A percentile compares a stretch with the other conserved stretches of the same genome.
Conservation (phyloP, 805 yeast species). For the Wickerhamiella azyma region DNA sequence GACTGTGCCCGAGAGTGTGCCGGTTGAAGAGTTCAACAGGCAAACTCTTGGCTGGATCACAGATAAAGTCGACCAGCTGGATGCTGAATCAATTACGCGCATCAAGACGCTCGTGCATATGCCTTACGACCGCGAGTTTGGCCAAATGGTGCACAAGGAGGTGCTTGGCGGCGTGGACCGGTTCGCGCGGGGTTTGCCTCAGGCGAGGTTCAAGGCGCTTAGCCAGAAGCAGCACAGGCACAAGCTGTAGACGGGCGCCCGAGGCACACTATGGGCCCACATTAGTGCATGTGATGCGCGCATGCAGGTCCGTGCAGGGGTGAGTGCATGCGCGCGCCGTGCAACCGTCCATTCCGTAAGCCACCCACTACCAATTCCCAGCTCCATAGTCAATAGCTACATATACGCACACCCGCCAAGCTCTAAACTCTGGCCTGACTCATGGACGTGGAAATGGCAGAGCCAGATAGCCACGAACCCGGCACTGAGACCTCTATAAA, state of each 20-base stretch:
- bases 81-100: constrained; percentile 31
- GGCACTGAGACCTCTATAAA: neutral
- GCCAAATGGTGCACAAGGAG: constrained; percentile 49
- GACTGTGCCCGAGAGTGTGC: constrained; percentile 31
- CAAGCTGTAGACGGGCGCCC: constrained; percentile 32
- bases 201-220: constrained; percentile 45
- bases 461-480: neutral
- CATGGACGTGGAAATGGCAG: neutral
- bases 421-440: neutral
- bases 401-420: too few species aligned
- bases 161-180: constrained; percentile 51
- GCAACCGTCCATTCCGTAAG: too few species aligned
- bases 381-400: too few species aligned
- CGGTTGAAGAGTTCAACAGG: constrained; percentile 36
- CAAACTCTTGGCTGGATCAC: constrained; percentile 30
- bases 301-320: too few species aligned
- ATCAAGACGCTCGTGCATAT: constrained; percentile 34
- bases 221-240: constrained; percentile 44
- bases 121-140: constrained; percentile 26
- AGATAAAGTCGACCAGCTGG: constrained; percentile 32
- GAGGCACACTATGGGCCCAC: neutral
- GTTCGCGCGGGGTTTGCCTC: constrained; percentile 67
- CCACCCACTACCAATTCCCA: too few species aligned
- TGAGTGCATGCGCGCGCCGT: too few species aligned
- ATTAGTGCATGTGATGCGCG: neutral